Base-by-base conservation (phyloP, 305 asterid species). In the Rubia occidens region DNA sequence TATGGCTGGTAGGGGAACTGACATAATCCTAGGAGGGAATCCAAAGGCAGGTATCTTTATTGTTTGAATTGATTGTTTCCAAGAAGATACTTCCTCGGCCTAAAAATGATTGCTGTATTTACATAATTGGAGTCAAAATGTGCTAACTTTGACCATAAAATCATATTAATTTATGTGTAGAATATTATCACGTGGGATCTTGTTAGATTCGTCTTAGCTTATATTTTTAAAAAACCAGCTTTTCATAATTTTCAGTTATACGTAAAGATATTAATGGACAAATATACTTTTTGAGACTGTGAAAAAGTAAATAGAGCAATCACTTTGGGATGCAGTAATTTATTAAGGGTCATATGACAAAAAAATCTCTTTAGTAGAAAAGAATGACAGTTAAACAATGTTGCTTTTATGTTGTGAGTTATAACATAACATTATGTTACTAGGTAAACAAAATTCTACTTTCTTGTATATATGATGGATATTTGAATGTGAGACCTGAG, bases 1-100 rank as follows among this genome's bases (percentile, higher is more conserved):
- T 80, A 95, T 95, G 99, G 99, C 99, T 72, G 99, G 99, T 65
- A 82, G 99, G 80, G 98, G 99, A 66, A 89, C 99, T 79, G 99
- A 95, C 80, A 95, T 95, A 75, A 95, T 95, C 79, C 87, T 95
- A 10, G 99, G 99, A 82, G 99, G 99, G 76, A 95, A 95, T 80
- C 99, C 99, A 21, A 95, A 95, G 96, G 99, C 81, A 76, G 74
- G 80, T 75, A 64, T 71, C 72, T 29, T 70, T 62, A 8, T 68
- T 13, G 42, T 15, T 44, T 65, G 67, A 69, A 44, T 69, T 55
- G 45, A 59, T 55, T 61, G 5, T 35, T 15, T 62, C 47, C 18
- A 9, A 15, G 43, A 4, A 11, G 55, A 49, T 15, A 13, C 55
- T 49, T n/a, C 55, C 55, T 14, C 24, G n/a, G 24, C n/a, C 58